Percentiles rank a stretch among this genome's conserved stretches.
Conservation (phyloP, 2,329 filamentous ascomycete genomes). For the Botrytis porri region DNA sequence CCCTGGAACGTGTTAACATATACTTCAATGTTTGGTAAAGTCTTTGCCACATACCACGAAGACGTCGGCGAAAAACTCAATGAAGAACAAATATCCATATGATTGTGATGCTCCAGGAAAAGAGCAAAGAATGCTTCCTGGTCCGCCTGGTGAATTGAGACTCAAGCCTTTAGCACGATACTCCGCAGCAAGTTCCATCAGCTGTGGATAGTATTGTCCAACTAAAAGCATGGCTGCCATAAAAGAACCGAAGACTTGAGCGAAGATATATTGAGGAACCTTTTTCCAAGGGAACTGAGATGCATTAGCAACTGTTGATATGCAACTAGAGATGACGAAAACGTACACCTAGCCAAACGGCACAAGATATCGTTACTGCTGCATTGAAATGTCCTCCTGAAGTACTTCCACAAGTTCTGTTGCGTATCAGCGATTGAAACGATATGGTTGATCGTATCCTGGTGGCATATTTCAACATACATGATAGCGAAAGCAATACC, state of each 20-base stretch:
- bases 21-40: neutral
- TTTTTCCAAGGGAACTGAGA: slow-evolving; percentile 53
- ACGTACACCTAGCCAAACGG: slow-evolving; percentile 50
- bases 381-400: slow-evolving; percentile 57
- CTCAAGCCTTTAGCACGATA: slow-evolving; percentile 36
- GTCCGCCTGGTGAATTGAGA: slow-evolving; percentile 47
- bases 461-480: neutral
- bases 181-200: slow-evolving; percentile 42
- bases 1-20: slow-evolving; percentile 28
- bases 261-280: slow-evolving; percentile 54
- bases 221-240: slow-evolving; percentile 53
- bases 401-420: slow-evolving; percentile 47
- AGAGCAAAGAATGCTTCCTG: slow-evolving; percentile 53
- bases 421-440: neutral
- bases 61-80: slow-evolving; percentile 57
- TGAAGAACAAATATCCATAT: slow-evolving; percentile 54
- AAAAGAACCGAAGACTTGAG: slow-evolving; percentile 56
- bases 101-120: slow-evolving; percentile 51
- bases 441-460: neutral
- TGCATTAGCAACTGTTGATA: neutral
- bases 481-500: slow-evolving; percentile 60
- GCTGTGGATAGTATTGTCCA: slow-evolving; percentile 54
- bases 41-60: slow-evolving; percentile 43
- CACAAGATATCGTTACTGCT: slow-evolving; percentile 47
- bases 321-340: neutral